These are phyloP conservation scores for Aspergillus sclerotioniger DNA, from an alignment of 495 filamentous ascomycete genomes.

Conservation along the genomic window DNA sequence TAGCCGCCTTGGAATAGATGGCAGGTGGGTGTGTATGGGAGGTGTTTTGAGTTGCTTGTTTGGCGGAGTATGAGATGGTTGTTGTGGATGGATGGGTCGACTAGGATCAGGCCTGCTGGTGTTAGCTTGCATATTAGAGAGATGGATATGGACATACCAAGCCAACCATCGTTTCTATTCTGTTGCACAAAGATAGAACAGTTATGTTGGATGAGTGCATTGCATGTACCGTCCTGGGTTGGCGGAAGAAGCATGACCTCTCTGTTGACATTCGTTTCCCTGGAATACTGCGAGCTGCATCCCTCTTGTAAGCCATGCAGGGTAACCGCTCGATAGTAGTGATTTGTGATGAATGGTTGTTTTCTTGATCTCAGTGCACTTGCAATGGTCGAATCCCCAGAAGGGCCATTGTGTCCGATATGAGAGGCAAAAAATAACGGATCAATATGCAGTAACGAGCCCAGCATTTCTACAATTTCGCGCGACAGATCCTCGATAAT, in stretches of 20 bases:
- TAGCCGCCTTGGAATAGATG: neutral
- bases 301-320: neutral
- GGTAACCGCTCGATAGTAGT: neutral
- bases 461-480: neutral
- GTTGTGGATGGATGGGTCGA: neutral
- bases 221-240: neutral
- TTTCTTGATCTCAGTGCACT: neutral
- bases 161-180: neutral
- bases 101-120: neutral
- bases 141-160: neutral
- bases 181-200: neutral
- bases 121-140: neutral
- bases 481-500: neutral
- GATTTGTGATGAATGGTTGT: neutral
- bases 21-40: neutral
- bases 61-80: neutral
- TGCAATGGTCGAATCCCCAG: neutral
- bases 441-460: neutral
- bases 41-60: neutral
- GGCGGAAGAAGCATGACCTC: neutral
- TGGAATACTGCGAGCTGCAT: neutral
- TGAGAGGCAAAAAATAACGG: neutral
- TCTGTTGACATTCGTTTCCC: neutral
- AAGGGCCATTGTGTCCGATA: neutral
- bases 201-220: neutral